A percentile compares a stretch with the other conserved stretches of the same genome.
phyloP scores from a whole-genome alignment of 1,284 basidiomycete species.

The Malassezia nana region DNA sequence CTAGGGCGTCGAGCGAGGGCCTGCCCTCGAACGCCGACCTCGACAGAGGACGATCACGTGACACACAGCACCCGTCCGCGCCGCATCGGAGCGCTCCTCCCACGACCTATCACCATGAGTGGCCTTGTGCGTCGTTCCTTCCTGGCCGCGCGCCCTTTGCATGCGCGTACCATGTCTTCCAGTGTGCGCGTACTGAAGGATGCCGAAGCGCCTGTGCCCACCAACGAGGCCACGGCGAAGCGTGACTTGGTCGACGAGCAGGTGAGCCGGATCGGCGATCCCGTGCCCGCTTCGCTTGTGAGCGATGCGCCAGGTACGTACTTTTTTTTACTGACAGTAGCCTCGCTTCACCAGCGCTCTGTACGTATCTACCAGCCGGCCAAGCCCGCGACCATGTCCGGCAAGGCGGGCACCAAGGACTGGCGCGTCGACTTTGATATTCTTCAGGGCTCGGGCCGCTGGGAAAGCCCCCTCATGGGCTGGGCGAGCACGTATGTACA shows the following conservation, averaged over 20 bases:
- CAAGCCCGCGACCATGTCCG: constrained; percentile 90
- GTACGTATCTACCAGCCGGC: constrained; percentile 91
- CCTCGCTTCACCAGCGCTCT: constrained; percentile 65
- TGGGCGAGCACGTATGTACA: constrained; percentile 56
- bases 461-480: constrained; percentile 99
- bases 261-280: constrained; percentile 16
- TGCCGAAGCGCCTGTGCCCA: constrained; percentile 2
- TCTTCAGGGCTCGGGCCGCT: constrained; percentile 73
- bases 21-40: too few species aligned
- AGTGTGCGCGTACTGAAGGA: background rate
- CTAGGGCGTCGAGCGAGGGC: too few species aligned
- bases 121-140: constrained; percentile 1
- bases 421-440: constrained; percentile 96
- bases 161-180: background rate
- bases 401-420: constrained; percentile 67
- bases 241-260: constrained; percentile 16
- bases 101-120: background rate
- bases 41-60: constrained; percentile 12
- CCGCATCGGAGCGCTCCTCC: background rate
- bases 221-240: background rate
- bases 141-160: background rate
- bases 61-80: background rate
- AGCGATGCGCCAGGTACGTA: constrained; percentile 18
- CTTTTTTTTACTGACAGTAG: background rate
- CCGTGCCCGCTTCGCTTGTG: constrained; percentile 11